phyloP scores from a whole-genome alignment of 805 yeast species.

The Debaryomyces tyrocola region DNA sequence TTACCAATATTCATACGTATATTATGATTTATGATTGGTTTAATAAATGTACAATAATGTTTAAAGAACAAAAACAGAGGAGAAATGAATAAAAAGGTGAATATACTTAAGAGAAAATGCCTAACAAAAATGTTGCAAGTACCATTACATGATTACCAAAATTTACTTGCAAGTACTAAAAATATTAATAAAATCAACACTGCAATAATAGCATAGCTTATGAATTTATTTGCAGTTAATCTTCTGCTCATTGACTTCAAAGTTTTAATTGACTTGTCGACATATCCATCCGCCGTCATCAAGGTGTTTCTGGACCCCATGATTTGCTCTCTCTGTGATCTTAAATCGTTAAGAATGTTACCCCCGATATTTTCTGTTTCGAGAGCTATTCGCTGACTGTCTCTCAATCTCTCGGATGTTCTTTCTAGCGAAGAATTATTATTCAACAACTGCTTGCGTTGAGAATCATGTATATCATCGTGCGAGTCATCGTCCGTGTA shows the following conservation, averaged over 20 bases:
- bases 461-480: constrained; percentile 50
- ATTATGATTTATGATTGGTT: no score
- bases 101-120: no score
- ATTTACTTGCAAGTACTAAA: constrained; percentile 80
- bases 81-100: no score
- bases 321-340: constrained; percentile 93
- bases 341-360: constrained; percentile 79
- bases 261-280: constrained; percentile 85
- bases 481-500: constrained; percentile 31
- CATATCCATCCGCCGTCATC: constrained; percentile 88
- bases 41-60: no score
- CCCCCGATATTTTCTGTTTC: constrained; percentile 94
- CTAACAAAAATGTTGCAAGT: no score
- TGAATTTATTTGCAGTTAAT: constrained; percentile 85
- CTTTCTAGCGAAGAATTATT: constrained; percentile 81
- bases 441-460: constrained; percentile 76
- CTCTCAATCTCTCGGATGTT: constrained; percentile 78
- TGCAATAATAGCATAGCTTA: constrained; percentile 88
- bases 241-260: constrained; percentile 89
- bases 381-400: constrained; percentile 84
- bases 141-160: constrained; percentile 41
- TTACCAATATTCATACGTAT: no score
- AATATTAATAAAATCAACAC: constrained; percentile 79
- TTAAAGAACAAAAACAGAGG: no score
- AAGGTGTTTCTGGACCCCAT: constrained; percentile 82